Evolutionary conservation across 2,329 filamentous ascomycete genomes (phyloP), one percentile per base, ranked within the genome.

Genomic region (Aspergillus fumigatus): DNA sequence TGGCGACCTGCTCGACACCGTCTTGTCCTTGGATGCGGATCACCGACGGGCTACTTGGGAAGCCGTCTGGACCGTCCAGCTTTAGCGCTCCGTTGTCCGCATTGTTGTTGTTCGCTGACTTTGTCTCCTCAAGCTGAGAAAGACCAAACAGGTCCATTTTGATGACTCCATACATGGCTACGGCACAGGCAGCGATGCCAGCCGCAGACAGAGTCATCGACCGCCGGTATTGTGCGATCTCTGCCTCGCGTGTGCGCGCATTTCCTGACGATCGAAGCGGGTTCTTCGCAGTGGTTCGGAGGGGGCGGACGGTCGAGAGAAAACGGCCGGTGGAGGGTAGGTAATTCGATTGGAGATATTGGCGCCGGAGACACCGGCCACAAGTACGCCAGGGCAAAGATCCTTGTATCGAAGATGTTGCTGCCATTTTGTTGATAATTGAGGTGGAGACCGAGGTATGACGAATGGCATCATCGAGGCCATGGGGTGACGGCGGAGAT

Each of bases 1-100:
- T 96, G 17, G 88, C 83, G 0, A 96, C 87, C 47, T 94, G 79
- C 69, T 94, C 89, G 48, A 82, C 80, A 45, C 88, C 87, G 14
- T 88, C 80, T 19, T 78, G 63, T 77, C 80, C 68, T 75, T 76
- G 61, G 9, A 77, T 67, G 4, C 69, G 67, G 23, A 74, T 72
- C 9, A 74, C 59, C 0, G 72, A 71, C 0, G 70, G 65, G 17
- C 67, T 66, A 19, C 62, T 67, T 1, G 68, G 61, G 56, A 77
- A 72, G 0, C 74, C 74, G 2, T 66, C 51, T 0, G 77, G 75
- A 1, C 74, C 76, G 43, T 78, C 76, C 50, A 77, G 66, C 50
- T 73, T 73, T 41, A 74, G 70, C 6, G 65, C 60, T 17, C 66
- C 62, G 14, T 56, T 63, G 23, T 52, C 58, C 25, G 49, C 38